A percentile compares a stretch with the other conserved stretches of the same genome.
Evolutionary conservation across 805 yeast species (phyloP).

Genomic region (Isabelozyma pseudorhagii): DNA sequence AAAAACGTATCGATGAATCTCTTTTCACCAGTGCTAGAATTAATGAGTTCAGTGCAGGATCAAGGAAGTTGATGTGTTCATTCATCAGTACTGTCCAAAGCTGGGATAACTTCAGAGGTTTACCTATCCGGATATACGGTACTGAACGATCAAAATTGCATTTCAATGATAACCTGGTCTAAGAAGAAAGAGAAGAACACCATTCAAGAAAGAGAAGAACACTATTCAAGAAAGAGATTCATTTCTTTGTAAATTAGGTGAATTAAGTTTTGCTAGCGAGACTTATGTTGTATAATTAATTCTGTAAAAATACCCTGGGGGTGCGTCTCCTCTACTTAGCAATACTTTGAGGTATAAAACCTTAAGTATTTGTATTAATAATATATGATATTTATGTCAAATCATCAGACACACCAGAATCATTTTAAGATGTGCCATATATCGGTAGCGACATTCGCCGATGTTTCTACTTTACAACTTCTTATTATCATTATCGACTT

Average conservation of each 20-base stretch:
- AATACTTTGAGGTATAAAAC: too few species aligned
- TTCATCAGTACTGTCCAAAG: slow-evolving; percentile 1
- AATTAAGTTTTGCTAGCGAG: neutral
- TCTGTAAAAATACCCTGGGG: too few species aligned
- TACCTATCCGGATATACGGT: slow-evolving; percentile 1
- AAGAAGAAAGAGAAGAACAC: too few species aligned
- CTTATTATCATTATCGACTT: neutral
- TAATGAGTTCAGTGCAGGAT: slow-evolving; percentile 1
- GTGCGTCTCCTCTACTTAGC: neutral
- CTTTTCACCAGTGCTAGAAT: neutral
- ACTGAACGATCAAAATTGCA: neutral
- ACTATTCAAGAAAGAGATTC: too few species aligned
- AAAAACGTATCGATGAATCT: neutral
- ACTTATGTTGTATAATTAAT: neutral
- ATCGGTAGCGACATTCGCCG: neutral
- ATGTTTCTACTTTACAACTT: neutral
- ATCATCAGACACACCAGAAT: too few species aligned
- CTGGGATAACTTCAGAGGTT: slow-evolving; percentile 1
- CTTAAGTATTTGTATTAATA: too few species aligned
- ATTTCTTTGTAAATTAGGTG: neutral
- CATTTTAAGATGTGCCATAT: neutral
- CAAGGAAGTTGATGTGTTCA: neutral
- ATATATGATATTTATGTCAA: too few species aligned
- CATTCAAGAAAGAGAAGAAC: too few species aligned
- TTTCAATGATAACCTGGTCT: neutral